These are phyloP conservation scores for Exophiala dermatitidis DNA, from an alignment of 2,329 filamentous ascomycete genomes.

Conservation along the genomic window DNA sequence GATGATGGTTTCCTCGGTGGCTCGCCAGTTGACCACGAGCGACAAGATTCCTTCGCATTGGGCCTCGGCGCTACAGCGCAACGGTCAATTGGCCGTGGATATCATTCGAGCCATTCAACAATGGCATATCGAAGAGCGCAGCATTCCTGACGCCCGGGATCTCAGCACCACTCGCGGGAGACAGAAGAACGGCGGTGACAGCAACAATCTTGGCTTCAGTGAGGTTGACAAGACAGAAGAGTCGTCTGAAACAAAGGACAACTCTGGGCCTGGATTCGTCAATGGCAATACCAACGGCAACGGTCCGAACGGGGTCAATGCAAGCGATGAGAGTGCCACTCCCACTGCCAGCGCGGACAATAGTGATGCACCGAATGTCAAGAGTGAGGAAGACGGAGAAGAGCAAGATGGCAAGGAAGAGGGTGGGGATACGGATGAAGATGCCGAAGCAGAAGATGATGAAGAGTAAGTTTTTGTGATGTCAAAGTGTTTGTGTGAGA, in stretches of 20 bases:
- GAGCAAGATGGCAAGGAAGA: slow-evolving; percentile 15
- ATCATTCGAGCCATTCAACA: slow-evolving; percentile 49
- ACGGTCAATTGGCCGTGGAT: slow-evolving; percentile 50
- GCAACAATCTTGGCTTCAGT: slow-evolving; percentile 14
- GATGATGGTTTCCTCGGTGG: slow-evolving; percentile 44
- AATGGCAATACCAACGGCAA: background rate
- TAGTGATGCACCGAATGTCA: slow-evolving; percentile 18
- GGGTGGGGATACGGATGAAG: background rate
- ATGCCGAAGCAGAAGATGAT: slow-evolving; percentile 20
- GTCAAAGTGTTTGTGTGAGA: background rate
- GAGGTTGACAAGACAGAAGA: slow-evolving; percentile 18
- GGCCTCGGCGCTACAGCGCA: slow-evolving; percentile 49
- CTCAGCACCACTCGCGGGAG: slow-evolving; percentile 19
- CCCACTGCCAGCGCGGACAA: slow-evolving; percentile 16
- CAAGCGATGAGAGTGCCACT: slow-evolving; percentile 17
- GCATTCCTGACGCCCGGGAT: slow-evolving; percentile 44
- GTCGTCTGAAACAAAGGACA: slow-evolving; percentile 3
- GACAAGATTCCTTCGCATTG: slow-evolving; percentile 47
- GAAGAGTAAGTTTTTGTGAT: background rate
- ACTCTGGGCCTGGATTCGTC: background rate
- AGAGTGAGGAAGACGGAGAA: slow-evolving; percentile 19
- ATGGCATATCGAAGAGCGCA: slow-evolving; percentile 45
- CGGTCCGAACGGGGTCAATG: background rate
- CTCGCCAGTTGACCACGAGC: slow-evolving; percentile 45
- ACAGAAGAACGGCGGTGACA: slow-evolving; percentile 3